Base-by-base conservation (phyloP, 768 basidiomycete genomes). In the Pulveroboletus sp. region DNA sequence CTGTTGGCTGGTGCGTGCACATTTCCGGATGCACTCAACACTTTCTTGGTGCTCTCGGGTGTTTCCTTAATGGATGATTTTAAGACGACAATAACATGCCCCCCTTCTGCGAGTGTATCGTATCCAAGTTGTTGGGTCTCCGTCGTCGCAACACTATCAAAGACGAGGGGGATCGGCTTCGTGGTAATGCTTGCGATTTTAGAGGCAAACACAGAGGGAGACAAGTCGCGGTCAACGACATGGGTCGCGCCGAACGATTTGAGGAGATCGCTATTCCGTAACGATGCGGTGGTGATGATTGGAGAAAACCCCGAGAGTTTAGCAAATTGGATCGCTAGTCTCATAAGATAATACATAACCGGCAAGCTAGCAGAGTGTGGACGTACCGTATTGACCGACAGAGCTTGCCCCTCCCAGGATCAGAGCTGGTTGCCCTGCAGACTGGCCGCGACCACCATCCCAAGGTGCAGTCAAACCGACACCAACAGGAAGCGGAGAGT, bases 251-350 rank as follows among this genome's bases (percentile, higher is more conserved):
- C 73, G 6, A 70, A 53, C 6, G 62, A 61, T 14, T 56, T 45
- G 21, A 73, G 61, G 11, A 56, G 50, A 3, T 50, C 61, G 2
- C 47, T 47, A 45, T 74, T 69, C 36, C 64, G 60, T 2, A 56
- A 47, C 2, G 73, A 73, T 2, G 73, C 66, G 0, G 73, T 74
- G 12, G 71, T 66, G 33, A 72, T 65, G 50, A 74, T 66, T 8
- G 64, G 67, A 0, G 59, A 66, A 51, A 71, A 69, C 3, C 62
- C 68, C 12, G 64, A 69, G 17, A 67, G 40, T 14, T 36, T 59
- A 0, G 69, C 65, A 14, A 69, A 56, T 50, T 70, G 70, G 17
- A 70, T 67, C 5, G 58, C 67, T 67, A 13, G 5, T 23, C 3
- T n/a, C n/a, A n/a, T n/a, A n/a, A n/a, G n/a, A 6, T 2, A n/a